Conservation (phyloP, 768 basidiomycete species). For the Amylocystis lapponica region DNA sequence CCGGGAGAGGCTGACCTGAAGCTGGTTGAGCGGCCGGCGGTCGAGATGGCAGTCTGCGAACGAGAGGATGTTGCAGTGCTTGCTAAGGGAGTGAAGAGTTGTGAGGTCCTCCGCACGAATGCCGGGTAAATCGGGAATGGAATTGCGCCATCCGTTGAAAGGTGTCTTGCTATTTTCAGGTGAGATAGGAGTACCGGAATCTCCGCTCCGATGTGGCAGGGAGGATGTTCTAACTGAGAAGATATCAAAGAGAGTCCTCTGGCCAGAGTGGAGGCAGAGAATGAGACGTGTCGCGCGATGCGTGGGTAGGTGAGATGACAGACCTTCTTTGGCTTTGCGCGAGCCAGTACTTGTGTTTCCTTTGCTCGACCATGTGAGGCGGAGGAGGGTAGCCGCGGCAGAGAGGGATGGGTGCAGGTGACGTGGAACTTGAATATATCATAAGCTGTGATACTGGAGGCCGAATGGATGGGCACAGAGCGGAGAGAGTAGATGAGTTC, state of each 20-base stretch:
- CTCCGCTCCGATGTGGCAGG: no score
- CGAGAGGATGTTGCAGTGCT: not conserved
- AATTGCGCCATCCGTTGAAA: no score
- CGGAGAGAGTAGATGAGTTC: no score
- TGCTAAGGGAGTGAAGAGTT: not conserved
- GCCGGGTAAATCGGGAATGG: no score
- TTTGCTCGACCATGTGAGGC: not conserved
- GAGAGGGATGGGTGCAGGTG: no score
- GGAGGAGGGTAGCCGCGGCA: no score
- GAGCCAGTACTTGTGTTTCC: not conserved
- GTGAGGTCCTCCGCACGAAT: not conserved
- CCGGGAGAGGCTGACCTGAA: not conserved
- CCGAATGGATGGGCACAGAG: no score
- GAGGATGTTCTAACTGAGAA: not conserved
- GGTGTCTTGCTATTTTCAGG: no score
- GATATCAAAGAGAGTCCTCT: conserved; percentile 1
- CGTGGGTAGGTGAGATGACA: not conserved
- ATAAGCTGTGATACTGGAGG: no score
- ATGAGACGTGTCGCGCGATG: not conserved
- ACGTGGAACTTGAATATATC: no score
- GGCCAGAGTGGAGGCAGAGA: conserved; percentile 1
- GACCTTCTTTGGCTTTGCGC: conserved; percentile 1
- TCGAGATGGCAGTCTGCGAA: conserved; percentile 2
- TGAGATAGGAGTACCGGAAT: no score
- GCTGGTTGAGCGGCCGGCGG: not conserved